Conservation (phyloP, 139 green algal genomes). For the Nannochloris sp. region DNA sequence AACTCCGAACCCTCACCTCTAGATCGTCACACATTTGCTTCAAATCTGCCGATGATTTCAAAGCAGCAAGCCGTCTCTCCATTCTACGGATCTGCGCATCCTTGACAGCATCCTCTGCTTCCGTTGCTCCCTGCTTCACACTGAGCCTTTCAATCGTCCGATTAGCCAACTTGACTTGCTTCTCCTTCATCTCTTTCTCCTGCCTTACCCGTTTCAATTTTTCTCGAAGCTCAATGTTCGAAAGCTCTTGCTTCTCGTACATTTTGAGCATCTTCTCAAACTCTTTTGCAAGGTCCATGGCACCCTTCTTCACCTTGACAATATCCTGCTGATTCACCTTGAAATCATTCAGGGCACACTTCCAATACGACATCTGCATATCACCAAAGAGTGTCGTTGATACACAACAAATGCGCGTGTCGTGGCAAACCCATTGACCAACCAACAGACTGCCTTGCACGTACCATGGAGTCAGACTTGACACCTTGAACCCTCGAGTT, state of each 20-base stretch:
- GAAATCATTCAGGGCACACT: not conserved
- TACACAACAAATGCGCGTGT: too few relatives aligned
- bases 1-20: not conserved
- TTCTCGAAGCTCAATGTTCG: conserved; percentile 1
- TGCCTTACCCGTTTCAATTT: conserved; percentile 10
- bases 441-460: too few relatives aligned
- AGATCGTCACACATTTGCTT: conserved; percentile 11
- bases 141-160: conserved; percentile 33
- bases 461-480: too few relatives aligned
- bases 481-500: too few relatives aligned
- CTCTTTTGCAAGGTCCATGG: not conserved
- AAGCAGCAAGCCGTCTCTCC: conserved; percentile 26
- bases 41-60: conserved; percentile 17
- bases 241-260: conserved; percentile 20
- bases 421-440: too few relatives aligned
- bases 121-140: conserved; percentile 9
- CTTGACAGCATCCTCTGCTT: conserved; percentile 22
- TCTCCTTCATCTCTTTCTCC: conserved; percentile 19
- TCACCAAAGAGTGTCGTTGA: too few relatives aligned
- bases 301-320: not conserved
- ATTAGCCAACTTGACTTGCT: conserved; percentile 33
- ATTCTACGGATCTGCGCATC: conserved; percentile 40
- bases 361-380: conserved; percentile 2
- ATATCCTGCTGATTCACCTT: not conserved
- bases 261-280: conserved; percentile 13